These are phyloP conservation scores for Schizophyllum commune DNA, from an alignment of 1,284 basidiomycete species.

Conservation along the genomic window DNA sequence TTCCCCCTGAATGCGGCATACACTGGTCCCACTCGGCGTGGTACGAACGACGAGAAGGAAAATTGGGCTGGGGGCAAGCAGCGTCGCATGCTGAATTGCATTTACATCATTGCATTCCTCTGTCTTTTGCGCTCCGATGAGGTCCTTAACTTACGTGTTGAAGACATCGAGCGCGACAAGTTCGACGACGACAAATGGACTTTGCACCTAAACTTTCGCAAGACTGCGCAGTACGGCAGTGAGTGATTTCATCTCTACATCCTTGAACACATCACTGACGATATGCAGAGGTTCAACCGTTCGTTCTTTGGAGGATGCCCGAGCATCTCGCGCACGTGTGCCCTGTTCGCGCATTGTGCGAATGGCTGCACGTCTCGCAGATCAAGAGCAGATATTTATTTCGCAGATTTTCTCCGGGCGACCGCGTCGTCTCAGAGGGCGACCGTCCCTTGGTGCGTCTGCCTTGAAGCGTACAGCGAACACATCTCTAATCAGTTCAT, in stretches of 20 bases:
- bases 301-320: constrained; percentile 12
- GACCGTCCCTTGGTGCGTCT: too few relatives aligned
- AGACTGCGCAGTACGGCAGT: constrained; percentile 21
- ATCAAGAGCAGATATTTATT: constrained; percentile 16
- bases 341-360: constrained; percentile 13
- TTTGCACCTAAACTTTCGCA: constrained; percentile 19
- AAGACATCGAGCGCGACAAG: constrained; percentile 15
- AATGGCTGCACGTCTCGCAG: constrained; percentile 12
- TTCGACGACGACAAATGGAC: constrained; percentile 4
- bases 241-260: not conserved
- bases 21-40: constrained; percentile 7
- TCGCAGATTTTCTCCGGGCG: constrained; percentile 12
- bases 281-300: constrained; percentile 16
- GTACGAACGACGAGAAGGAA: constrained; percentile 5
- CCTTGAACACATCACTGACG: not conserved
- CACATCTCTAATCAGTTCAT: not conserved
- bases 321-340: constrained; percentile 15
- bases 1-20: constrained; percentile 11
- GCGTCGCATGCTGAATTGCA: constrained; percentile 17
- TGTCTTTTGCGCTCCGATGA: constrained; percentile 27
- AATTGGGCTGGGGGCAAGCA: constrained; percentile 18
- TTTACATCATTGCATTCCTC: constrained; percentile 22
- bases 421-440: constrained; percentile 8
- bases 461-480: too few relatives aligned
- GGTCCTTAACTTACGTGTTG: constrained; percentile 22